A percentile compares a stretch with the other conserved stretches of the same genome.
phyloP scores from a whole-genome alignment of 208 protist genomes.

The Leishmania guyanensis region DNA sequence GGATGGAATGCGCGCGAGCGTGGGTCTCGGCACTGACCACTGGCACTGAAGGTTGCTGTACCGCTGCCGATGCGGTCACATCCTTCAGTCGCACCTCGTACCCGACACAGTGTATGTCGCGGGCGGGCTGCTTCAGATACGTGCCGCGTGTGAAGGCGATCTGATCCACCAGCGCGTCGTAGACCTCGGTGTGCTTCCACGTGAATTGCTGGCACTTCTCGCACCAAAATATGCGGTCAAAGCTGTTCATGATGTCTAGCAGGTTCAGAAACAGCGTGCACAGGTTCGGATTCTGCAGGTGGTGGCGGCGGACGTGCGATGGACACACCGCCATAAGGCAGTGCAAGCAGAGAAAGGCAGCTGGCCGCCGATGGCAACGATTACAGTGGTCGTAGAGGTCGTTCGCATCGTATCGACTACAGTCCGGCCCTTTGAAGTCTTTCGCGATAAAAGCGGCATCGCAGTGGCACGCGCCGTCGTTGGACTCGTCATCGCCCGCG shows the following conservation, averaged over 20 bases:
- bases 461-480: constrained; percentile 54
- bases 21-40: background rate
- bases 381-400: constrained; percentile 62
- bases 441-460: constrained; percentile 50
- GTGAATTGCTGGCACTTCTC: constrained; percentile 75
- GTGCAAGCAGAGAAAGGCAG: constrained; percentile 71
- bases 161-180: constrained; percentile 77
- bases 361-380: constrained; percentile 60
- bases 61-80: constrained; percentile 1
- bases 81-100: constrained; percentile 49
- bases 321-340: constrained; percentile 69
- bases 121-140: constrained; percentile 50
- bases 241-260: constrained; percentile 81
- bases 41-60: background rate
- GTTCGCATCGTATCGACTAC: constrained; percentile 57
- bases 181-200: constrained; percentile 76
- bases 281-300: constrained; percentile 29
- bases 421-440: constrained; percentile 55
- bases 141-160: constrained; percentile 67
- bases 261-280: constrained; percentile 77
- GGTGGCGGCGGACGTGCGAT: constrained; percentile 65
- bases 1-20: background rate
- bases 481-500: constrained; percentile 19
- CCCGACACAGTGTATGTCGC: constrained; percentile 71
- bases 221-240: constrained; percentile 82